phyloP scores from a whole-genome alignment of 2,329 filamentous ascomycete species.

The Neofusicoccum laricinum region DNA sequence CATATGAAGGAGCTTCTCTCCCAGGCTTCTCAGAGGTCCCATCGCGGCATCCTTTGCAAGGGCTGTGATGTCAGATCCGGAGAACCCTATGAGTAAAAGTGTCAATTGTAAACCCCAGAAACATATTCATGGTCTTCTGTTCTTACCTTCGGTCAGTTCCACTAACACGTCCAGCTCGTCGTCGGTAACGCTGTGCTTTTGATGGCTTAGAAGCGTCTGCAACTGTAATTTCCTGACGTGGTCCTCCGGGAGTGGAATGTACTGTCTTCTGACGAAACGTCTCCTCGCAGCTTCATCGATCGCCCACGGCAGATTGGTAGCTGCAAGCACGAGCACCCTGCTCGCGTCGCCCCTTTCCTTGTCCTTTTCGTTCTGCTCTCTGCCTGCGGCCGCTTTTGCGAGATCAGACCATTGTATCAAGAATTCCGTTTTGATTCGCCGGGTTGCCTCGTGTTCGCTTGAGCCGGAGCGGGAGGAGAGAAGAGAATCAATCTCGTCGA shows the following conservation, averaged over 20 bases:
- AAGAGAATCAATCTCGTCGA: constrained; percentile 95
- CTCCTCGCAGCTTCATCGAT: constrained; percentile 93
- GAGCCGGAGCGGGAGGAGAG: constrained; percentile 79
- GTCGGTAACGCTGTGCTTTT: constrained; percentile 76
- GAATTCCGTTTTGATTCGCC: constrained; percentile 96
- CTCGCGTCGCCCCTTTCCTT: constrained; percentile 76
- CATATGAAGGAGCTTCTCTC: constrained; percentile 85
- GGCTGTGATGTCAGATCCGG: constrained; percentile 93
- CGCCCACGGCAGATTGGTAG: constrained; percentile 95
- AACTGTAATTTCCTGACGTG: constrained; percentile 78
- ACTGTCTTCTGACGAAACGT: constrained; percentile 88
- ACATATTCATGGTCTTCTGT: background rate
- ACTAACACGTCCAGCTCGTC: constrained; percentile 73
- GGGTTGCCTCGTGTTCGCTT: constrained; percentile 87
- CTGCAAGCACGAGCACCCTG: constrained; percentile 86
- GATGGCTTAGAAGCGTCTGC: constrained; percentile 74
- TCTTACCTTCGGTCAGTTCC: constrained; percentile 75
- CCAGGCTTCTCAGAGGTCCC: constrained; percentile 86
- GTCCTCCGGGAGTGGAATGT: constrained; percentile 88
- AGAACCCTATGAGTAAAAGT: constrained; percentile 68
- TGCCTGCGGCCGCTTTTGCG: constrained; percentile 84
- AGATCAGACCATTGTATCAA: constrained; percentile 96
- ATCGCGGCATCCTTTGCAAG: constrained; percentile 97
- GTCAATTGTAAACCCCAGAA: background rate
- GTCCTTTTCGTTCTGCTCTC: constrained; percentile 65